phyloP scores from a whole-genome alignment of 73 alveolate species.

The Paramecium octaurelia region DNA sequence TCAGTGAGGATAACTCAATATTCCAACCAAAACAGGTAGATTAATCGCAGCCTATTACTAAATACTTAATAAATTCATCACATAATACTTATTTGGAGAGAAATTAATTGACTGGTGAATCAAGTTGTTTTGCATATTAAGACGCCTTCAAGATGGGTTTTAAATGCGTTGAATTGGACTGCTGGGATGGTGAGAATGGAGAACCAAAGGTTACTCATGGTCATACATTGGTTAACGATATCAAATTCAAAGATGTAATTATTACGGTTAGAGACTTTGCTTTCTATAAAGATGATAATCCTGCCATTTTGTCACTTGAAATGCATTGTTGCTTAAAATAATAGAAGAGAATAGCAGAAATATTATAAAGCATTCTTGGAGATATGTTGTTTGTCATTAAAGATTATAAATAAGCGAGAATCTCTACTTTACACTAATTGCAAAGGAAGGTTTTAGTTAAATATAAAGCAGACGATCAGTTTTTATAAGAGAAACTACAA shows the following conservation, averaged over 20 bases:
- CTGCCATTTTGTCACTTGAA: constrained; percentile 90
- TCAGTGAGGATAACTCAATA: neutral
- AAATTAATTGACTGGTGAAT: constrained; percentile 87
- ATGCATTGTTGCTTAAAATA: constrained; percentile 87
- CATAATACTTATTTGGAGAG: constrained; percentile 95
- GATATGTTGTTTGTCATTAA: constrained; percentile 64
- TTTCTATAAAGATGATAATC: constrained; percentile 73
- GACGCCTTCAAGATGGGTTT: constrained; percentile 87
- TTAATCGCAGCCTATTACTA: constrained; percentile 84
- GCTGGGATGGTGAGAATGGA: constrained; percentile 87
- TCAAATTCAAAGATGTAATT: constrained; percentile 76
- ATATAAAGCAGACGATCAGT: neutral
- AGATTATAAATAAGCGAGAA: constrained; percentile 23
- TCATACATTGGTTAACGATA: constrained; percentile 79
- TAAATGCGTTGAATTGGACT: constrained; percentile 93
- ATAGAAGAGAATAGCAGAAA: constrained; percentile 77
- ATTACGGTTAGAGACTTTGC: constrained; percentile 79
- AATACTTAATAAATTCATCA: constrained; percentile 84
- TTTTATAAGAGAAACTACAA: neutral
- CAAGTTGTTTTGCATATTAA: constrained; percentile 82
- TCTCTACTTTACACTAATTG: neutral
- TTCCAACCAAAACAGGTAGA: constrained; percentile 8
- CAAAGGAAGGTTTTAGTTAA: neutral
- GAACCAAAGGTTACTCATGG: constrained; percentile 96
- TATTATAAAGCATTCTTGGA: constrained; percentile 73